These are phyloP conservation scores for Corchorus capsularis DNA, from an alignment of 345 rosid genomes.

Conservation along the genomic window DNA sequence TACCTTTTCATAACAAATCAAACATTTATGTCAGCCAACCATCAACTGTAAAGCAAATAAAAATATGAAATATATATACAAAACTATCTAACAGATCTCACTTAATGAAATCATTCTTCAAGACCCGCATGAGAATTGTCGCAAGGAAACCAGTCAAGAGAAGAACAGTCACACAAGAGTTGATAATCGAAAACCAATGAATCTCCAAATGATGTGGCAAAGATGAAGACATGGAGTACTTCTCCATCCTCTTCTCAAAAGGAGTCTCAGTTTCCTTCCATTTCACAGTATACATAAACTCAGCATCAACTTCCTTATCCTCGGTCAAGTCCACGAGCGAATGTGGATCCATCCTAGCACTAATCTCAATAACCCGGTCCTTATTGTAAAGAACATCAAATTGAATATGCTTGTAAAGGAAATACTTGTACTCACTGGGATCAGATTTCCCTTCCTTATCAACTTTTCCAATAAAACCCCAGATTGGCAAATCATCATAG, in stretches of 20 bases:
- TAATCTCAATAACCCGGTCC: conserved; percentile 77
- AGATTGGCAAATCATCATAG: conserved; percentile 82
- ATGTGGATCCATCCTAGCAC: conserved; percentile 71
- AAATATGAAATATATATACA: background rate
- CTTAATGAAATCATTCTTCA: conserved; percentile 92
- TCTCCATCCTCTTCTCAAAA: conserved; percentile 91
- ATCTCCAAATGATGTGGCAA: conserved; percentile 91
- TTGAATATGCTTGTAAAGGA: conserved; percentile 73
- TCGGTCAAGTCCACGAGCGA: conserved; percentile 73
- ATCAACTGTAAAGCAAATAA: background rate
- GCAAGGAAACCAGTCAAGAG: conserved; percentile 93
- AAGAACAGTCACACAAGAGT: conserved; percentile 89
- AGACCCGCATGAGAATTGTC: conserved; percentile 85
- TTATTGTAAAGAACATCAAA: conserved; percentile 73
- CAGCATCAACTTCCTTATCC: conserved; percentile 74
- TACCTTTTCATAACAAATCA: conserved; percentile 40
- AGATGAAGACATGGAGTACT: conserved; percentile 80
- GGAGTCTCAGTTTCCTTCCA: conserved; percentile 87
- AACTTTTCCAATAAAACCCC: conserved; percentile 89
- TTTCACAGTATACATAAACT: conserved; percentile 81
- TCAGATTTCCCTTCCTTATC: conserved; percentile 71
- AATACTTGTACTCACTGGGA: conserved; percentile 64
- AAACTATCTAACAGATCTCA: conserved; percentile 34
- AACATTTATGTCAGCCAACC: background rate
- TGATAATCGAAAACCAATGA: conserved; percentile 91